Evolutionary conservation across 208 protist genomes (phyloP), one percentile per base, ranked within the genome.

Genomic region (Blastocrithidia nonstop): DNA sequence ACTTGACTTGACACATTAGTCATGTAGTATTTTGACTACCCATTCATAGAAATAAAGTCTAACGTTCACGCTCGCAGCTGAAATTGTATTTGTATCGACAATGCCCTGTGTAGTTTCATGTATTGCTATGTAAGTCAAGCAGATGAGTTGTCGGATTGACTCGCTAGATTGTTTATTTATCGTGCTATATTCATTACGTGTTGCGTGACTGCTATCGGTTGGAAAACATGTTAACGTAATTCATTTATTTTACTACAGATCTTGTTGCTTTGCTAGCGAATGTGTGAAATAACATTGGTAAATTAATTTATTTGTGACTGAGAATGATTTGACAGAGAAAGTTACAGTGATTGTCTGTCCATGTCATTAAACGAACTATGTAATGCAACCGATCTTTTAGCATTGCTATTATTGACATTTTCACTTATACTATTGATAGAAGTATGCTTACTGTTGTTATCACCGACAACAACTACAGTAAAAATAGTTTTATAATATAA

Each of bases 21-120:
- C 24, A 76, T 59, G 15, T 90, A 43, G 52, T 75, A 89, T 17
- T 72, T 63, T 6, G 59, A 32, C 46, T 93, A 69, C 42, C 57
- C 49, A 27, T 64, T 65, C 74, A 93, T 87, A 6, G 74, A 74
- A 6, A 67, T n/a, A 53, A 86, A 93, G 52, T 93, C 85, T 25
- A 55, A 45, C 7, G 79, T 84, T 78, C 80, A 93, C 4, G 71
- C 66, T 29, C 70, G 66, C 37, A 90, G 57, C 3, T 85, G 61
- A 39, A 61, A 69, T 39, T 70, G 48, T 29, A 93, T 44, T 50
- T 90, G 85, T n/a, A 42, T 45, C 5, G 66, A 11, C 15, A 93
- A 49, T 2, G 77, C 80, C 0, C 57, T 50, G 50, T 89, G 71
- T 4, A 93, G 68, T n/a, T 76, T 65, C 0, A 75, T 75, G 46